Evolutionary conservation across 2,329 filamentous ascomycete species (phyloP), one percentile per base, ranked within the genome.

Genomic region (Aspergillus piperis): DNA sequence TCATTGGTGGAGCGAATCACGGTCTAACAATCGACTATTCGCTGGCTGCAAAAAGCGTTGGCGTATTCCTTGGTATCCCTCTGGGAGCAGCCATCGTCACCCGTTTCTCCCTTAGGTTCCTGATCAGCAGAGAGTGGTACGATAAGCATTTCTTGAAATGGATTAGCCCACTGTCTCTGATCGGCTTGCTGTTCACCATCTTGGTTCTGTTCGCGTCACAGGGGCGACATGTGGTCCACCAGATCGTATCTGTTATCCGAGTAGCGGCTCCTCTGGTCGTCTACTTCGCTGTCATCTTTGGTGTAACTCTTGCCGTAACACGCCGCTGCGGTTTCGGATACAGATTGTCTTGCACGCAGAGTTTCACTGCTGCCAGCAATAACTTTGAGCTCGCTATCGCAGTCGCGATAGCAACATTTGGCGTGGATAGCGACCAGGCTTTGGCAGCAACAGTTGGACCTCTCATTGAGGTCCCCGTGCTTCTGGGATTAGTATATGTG

Each of bases 341-440:
- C 71, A 82, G 83, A 38, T 73, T 92, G 0, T 83, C 84, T 1
- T 83, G 84, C 10, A 94, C 91, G 2, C 91, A 96, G 76, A 92
- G 90, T 71, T 95, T 96, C 69, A 96, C 91, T 0, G 93, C 91
- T 0, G 90, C 91, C 1, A 96, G 92, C 73, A 96, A 96, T 71
- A 96, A 96, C 72, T 96, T 96, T 70, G 92, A 96, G 78, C 79
- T 96, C 23, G 91, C 92, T 0, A 96, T 96, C 76, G 92, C 92
- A 0, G 92, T 96, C 0, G 90, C 90, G 0, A 88, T 96, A 3
- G 89, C 92, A 0, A 89, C 89, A 0, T 96, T 90, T 76, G 92
- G 92, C 0, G 83, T 88, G 0, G 79, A 89, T 42, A 94, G 90
- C 68, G 87, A 92, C 53, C 88, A 96, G 75, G 92, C 92, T 0